Base-by-base conservation (phyloP, 768 basidiomycete species). In the Termitomyces sp. region DNA sequence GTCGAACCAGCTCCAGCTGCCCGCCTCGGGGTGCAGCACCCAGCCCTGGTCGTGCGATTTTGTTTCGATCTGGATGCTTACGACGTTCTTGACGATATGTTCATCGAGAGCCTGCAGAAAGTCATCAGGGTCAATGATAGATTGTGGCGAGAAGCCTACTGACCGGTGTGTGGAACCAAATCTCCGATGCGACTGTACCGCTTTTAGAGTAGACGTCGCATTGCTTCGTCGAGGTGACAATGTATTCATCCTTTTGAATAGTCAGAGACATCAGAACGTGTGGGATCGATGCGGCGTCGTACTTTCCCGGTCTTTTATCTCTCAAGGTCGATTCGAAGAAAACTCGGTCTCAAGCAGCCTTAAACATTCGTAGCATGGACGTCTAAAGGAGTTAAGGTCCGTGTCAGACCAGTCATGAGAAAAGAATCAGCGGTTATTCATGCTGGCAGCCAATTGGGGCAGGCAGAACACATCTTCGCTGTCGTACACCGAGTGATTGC, bases 1-100 rank as follows among this genome's bases (percentile, higher is more conserved):
- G 58, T 74, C 71, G 58, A 71, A 74, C 71, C 72, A 74, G 47
- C 68, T 72, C 68, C 71, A 72, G 33, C 66, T 68, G 33, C 67
- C 70, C 0, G 51, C 60, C 10, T 61, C 64, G n/a, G 60, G 65
- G 30, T 50, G 26, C 7, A 54, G 49, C 38, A 55, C 62, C 43
- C 44, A 58, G 2, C 66, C 69, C 50, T 69, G 69, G 30, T 69
- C 64, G 38, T 64, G 68, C 5, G 67, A 67, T 44, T 62, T 57
- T 2, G 70, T 72, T 55, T 67, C 66, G 3, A 74, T 65, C 38
- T 72, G 71, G 35, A 72, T 63, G 20, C 67, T 66, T 20, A 67
- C 61, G 12, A 70, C 58, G 36, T 65, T 69, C 16, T 61, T 49
- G 10, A 72, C 57, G 12, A 66, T 60, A 20, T 61, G 46, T 46